These are phyloP conservation scores for Cadophora luteo-olivacea DNA, from an alignment of 2,329 filamentous ascomycete species.

Conservation along the genomic window DNA sequence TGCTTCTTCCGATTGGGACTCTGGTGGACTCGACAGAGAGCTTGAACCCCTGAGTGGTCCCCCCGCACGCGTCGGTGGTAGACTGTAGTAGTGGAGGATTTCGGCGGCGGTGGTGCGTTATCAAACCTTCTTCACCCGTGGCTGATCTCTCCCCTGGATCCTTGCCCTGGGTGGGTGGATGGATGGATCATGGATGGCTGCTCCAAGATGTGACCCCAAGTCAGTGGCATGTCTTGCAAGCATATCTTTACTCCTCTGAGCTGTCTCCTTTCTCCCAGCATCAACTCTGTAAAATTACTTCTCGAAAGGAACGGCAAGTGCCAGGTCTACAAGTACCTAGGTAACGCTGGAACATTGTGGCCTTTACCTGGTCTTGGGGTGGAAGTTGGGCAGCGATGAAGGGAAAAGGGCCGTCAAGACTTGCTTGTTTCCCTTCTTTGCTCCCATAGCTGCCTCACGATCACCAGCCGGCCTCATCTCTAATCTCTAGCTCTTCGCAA, in stretches of 20 bases:
- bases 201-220: slow-evolving; percentile 7
- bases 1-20: neutral
- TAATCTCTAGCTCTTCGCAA: neutral
- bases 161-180: no score
- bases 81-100: no score
- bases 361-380: no score
- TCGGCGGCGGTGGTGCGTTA: neutral
- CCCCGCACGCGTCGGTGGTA: neutral
- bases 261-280: neutral
- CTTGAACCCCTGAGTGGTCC: slow-evolving; percentile 5
- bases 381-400: neutral
- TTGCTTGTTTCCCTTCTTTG: neutral
- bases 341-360: no score
- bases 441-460: neutral
- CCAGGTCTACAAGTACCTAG: neutral
- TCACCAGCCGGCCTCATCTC: neutral
- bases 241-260: slow-evolving; percentile 9
- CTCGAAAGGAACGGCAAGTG: neutral
- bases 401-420: neutral
- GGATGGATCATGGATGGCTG: no score
- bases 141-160: neutral
- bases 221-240: neutral
- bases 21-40: neutral
- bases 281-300: slow-evolving; percentile 3
- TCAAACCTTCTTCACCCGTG: neutral